phyloP scores from a whole-genome alignment of 2,329 filamentous ascomycete species.

The Xylaria sp. region DNA sequence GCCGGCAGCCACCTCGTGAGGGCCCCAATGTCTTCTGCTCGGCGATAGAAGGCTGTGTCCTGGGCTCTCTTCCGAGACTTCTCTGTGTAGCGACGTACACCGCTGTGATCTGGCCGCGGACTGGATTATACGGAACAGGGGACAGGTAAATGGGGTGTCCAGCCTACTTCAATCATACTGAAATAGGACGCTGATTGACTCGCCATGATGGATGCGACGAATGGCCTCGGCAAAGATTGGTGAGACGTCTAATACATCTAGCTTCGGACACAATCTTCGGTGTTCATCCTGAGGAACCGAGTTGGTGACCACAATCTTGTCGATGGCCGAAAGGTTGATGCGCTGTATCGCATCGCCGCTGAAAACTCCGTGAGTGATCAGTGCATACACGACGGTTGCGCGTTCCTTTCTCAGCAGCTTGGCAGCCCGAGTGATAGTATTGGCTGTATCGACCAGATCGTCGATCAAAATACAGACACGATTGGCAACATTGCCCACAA shows the following conservation, averaged over 20 bases:
- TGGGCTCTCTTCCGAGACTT: constrained; percentile 7
- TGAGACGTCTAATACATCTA: constrained; percentile 91
- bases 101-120: constrained; percentile 16
- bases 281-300: constrained; percentile 91
- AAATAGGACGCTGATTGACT: constrained; percentile 96
- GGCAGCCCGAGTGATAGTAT: constrained; percentile 95
- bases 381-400: constrained; percentile 88
- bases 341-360: constrained; percentile 94
- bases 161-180: constrained; percentile 72
- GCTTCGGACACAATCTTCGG: constrained; percentile 79
- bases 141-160: background rate
- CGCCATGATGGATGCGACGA: constrained; percentile 93
- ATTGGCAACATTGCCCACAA: constrained; percentile 86
- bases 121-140: background rate
- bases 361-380: constrained; percentile 94
- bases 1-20: constrained; percentile 12
- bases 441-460: constrained; percentile 93
- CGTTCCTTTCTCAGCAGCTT: constrained; percentile 97
- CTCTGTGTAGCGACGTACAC: constrained; percentile 2
- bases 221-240: constrained; percentile 96
- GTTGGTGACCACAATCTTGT: constrained; percentile 96
- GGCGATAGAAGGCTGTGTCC: constrained; percentile 17
- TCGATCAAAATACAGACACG: constrained; percentile 91
- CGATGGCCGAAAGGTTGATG: constrained; percentile 91
- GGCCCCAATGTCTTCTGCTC: constrained; percentile 14